Percentiles rank a stretch among this genome's conserved stretches.
phyloP scores from a whole-genome alignment of 2,329 filamentous ascomycete genomes.

The Claviceps paspali region DNA sequence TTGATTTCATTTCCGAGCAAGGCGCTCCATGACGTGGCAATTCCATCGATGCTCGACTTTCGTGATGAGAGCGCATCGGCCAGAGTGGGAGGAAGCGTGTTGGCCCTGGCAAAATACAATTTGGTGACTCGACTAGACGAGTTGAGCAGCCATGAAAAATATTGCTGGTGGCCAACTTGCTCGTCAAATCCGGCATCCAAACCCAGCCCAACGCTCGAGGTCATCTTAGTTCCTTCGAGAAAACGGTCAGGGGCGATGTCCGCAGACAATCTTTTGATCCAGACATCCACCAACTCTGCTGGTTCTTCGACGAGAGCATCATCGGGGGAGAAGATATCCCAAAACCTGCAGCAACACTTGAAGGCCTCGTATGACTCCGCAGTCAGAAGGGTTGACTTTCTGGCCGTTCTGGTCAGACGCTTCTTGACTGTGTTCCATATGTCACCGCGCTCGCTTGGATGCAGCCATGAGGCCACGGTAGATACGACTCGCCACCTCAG shows the following conservation, averaged over 20 bases:
- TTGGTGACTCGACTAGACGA: slow-evolving; percentile 18
- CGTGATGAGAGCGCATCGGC: slow-evolving; percentile 11
- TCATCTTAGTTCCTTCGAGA: slow-evolving; percentile 11
- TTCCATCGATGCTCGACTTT: slow-evolving; percentile 6
- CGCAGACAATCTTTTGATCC: slow-evolving; percentile 18
- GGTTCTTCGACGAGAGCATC: slow-evolving; percentile 15
- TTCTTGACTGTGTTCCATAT: slow-evolving; percentile 20
- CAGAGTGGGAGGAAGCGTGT: slow-evolving; percentile 12
- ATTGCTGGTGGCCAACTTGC: slow-evolving; percentile 15
- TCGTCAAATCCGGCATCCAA: slow-evolving; percentile 12
- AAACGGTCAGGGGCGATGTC: slow-evolving; percentile 14
- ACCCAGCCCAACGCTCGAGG: slow-evolving; percentile 7
- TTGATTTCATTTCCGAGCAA: slow-evolving; percentile 24
- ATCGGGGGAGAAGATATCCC: slow-evolving; percentile 24
- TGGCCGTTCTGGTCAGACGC: slow-evolving; percentile 18
- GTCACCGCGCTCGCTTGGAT: slow-evolving; percentile 13
- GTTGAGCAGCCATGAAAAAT: slow-evolving; percentile 19
- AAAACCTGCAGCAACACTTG: slow-evolving; percentile 22
- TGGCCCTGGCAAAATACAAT: slow-evolving; percentile 13
- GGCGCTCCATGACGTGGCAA: slow-evolving; percentile 15
- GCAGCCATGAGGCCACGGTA: slow-evolving; percentile 20
- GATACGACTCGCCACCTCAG: slow-evolving; percentile 27
- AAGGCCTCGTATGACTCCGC: slow-evolving; percentile 25
- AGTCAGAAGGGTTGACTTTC: slow-evolving; percentile 17
- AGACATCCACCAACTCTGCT: slow-evolving; percentile 17